Percentiles rank a stretch among this genome's conserved stretches.
Evolutionary conservation across 345 rosid species (phyloP).

Genomic region (Eucalyptus coolabah): DNA sequence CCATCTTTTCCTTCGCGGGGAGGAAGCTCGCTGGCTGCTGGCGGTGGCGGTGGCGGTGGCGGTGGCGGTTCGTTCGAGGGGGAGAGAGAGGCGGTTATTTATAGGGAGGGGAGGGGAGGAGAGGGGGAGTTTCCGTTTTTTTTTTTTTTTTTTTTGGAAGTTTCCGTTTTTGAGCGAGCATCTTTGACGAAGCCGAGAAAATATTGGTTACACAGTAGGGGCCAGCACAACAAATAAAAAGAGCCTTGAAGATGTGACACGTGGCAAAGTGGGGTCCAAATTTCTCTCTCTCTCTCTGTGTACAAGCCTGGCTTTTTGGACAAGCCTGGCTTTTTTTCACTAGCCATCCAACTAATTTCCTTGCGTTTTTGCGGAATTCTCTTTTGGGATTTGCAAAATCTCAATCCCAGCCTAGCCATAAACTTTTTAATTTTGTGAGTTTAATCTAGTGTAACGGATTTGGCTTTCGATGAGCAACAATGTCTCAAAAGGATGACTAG

Average conservation of each 20-base stretch:
- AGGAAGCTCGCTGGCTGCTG: not conserved
- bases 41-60: too few species aligned
- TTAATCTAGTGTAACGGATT: fast-evolving
- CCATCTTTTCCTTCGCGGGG: not conserved
- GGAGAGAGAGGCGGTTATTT: not conserved
- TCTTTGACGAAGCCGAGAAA: not conserved
- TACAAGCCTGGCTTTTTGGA: too few species aligned
- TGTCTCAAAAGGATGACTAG: fast-evolving
- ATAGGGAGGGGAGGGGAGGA: not conserved
- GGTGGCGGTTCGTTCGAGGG: not conserved
- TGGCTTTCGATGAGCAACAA: fast-evolving
- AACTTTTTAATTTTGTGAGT: not conserved
- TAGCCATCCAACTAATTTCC: not conserved
- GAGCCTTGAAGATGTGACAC: too few species aligned
- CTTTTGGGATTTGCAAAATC: not conserved
- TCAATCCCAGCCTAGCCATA: not conserved
- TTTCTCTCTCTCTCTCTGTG: too few species aligned
- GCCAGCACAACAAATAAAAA: too few species aligned
- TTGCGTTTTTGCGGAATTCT: not conserved
- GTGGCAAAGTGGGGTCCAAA: too few species aligned
- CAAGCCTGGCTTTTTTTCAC: not conserved
- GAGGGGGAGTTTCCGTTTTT: not conserved
- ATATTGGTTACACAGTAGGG: too few species aligned
- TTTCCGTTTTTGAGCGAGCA: not conserved
- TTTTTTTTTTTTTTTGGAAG: not conserved